phyloP scores from a whole-genome alignment of 768 basidiomycete genomes.

The Cystofilobasidium bisporidii region DNA sequence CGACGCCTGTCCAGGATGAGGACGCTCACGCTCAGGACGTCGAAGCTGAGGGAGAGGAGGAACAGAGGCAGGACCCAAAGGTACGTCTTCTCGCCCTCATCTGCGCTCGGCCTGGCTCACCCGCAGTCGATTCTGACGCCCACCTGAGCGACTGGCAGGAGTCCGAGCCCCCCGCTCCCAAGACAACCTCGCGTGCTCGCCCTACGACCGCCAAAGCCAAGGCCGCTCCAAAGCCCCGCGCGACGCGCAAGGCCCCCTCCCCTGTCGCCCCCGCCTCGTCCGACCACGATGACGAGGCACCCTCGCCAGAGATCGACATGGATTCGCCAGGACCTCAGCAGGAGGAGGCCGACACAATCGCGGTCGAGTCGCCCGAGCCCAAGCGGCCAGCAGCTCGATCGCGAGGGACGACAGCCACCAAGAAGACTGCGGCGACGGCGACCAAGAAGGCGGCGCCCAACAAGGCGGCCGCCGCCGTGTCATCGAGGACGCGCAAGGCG shows the following conservation, averaged over 20 bases:
- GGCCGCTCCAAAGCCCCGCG: background rate
- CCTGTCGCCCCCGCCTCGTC: background rate
- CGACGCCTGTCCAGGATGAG: background rate
- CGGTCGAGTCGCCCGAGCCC: background rate
- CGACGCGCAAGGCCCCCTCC: background rate
- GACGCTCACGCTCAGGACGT: too few species aligned
- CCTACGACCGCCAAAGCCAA: background rate
- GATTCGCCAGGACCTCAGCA: too few species aligned
- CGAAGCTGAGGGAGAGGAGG: background rate
- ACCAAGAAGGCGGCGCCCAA: background rate
- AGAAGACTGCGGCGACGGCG: background rate
- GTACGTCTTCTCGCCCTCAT: too few species aligned
- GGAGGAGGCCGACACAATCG: background rate
- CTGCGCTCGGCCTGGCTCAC: too few species aligned
- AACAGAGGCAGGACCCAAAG: too few species aligned
- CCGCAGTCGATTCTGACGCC: too few species aligned
- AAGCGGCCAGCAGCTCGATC: background rate
- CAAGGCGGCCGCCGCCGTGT: background rate
- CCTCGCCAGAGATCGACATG: too few species aligned
- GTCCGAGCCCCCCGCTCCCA: background rate
- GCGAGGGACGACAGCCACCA: background rate
- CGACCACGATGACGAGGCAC: too few species aligned
- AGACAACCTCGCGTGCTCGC: background rate
- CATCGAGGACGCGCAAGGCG: background rate
- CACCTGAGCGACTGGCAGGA: background rate